Evolutionary conservation across 768 basidiomycete species (phyloP), one percentile per base, ranked within the genome.

Genomic region (Sistotremastrum suecicum): DNA sequence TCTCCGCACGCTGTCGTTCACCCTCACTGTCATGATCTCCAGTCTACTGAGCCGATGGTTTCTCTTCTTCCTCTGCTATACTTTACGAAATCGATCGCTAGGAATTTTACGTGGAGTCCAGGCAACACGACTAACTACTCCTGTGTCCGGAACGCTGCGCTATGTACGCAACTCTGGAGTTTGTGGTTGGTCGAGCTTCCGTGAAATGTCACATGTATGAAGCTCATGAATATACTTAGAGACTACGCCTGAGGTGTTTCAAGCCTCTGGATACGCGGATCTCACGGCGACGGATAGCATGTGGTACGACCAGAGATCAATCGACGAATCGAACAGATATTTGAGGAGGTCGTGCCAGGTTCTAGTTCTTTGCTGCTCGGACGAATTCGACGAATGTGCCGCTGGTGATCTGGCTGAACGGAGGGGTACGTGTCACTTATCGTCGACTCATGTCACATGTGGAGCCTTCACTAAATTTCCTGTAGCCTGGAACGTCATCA

Each of bases 281-380:
- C 53, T 80, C 10, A 68, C 71, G 1, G 57, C 70, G 2, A 66
- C 62, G n/a, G 58, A 78, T 54, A 80, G 77, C 58, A 64, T 79
- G 29, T 80, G 74, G 76, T 76, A 30, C 20, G 20, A 28, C 60
- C 29, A 28, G 7, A 33, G 1, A 44, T n/a, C n/a, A n/a, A n/a
- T n/a, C n/a, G n/a, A n/a, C 7, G 11, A 12, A 42, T 41, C 51
- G 9, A 39, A 5, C 40, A 4, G 5, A 29, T 28, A 7, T 34
- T 36, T 5, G 48, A 34, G 45, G 7, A 45, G 7, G 28, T 40
- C 29, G 29, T 31, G 1, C 3, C 42, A 78, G 77, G 72, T 81
- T 79, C 62, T 80, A 76, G 76, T 80, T 75, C 63, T 81, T 81
- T 51, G 77, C 64, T 8, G 69, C 78, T 0, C 71, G 78, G 10